phyloP scores from a whole-genome alignment of 305 asterid species.

The Andrographis paniculata region DNA sequence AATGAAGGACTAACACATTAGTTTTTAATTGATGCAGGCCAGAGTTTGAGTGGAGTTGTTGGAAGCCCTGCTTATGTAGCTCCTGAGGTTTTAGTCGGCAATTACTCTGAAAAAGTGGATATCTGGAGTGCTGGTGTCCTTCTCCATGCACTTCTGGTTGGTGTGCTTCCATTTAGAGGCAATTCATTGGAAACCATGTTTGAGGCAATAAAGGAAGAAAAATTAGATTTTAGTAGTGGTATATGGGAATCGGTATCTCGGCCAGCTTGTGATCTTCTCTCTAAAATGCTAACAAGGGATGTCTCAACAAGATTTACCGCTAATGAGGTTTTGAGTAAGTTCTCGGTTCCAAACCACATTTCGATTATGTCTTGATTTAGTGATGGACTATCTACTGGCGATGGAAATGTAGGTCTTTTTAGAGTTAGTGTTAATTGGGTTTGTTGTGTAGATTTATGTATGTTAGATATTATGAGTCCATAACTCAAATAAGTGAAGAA shows the following conservation, averaged over 20 bases:
- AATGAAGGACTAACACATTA: not conserved
- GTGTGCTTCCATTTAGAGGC: conserved; percentile 74
- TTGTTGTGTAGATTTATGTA: no score
- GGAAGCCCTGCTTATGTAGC: conserved; percentile 95
- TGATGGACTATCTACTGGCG: not conserved
- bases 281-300: conserved; percentile 60
- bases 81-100: conserved; percentile 77
- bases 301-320: conserved; percentile 54
- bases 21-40: conserved; percentile 13
- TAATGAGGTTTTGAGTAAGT: conserved; percentile 67
- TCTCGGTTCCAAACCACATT: not conserved
- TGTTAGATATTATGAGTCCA: no score
- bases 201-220: conserved; percentile 67
- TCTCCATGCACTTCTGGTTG: conserved; percentile 77
- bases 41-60: not conserved
- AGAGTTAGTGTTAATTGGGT: no score
- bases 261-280: conserved; percentile 69
- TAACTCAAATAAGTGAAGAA: no score
- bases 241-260: conserved; percentile 62
- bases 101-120: conserved; percentile 83
- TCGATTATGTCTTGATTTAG: conserved; percentile 5
- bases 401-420: not conserved
- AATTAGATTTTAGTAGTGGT: conserved; percentile 51
- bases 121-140: conserved; percentile 90
- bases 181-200: conserved; percentile 61